These are phyloP conservation scores for Auxenochlorella pyrenoidosa DNA, from an alignment of 139 green algal genomes.

Conservation along the genomic window DNA sequence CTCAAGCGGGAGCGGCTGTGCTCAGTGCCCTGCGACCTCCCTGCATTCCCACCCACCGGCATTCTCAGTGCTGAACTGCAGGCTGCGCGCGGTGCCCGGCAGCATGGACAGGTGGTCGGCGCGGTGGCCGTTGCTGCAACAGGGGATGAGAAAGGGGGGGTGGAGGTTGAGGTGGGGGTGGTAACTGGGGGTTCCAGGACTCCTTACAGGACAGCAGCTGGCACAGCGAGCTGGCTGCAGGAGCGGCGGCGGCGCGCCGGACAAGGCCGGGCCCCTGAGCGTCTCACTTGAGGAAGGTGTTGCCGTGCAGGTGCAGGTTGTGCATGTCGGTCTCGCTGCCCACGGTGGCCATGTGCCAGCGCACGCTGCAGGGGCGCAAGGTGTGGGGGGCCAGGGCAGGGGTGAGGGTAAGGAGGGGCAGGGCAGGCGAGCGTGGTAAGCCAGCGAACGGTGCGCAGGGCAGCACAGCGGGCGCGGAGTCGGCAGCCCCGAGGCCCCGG, in stretches of 20 bases:
- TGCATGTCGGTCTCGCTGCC: conserved; percentile 56
- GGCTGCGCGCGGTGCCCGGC: conserved; percentile 43
- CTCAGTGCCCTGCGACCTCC: too few relatives aligned
- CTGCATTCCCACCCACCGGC: not conserved
- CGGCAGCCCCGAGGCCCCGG: too few relatives aligned
- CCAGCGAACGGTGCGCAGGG: not conserved
- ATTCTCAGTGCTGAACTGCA: conserved; percentile 31
- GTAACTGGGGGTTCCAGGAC: not conserved
- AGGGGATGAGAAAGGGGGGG: not conserved
- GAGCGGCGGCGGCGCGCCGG: too few relatives aligned
- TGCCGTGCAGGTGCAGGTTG: conserved; percentile 50
- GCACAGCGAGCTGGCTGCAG: not conserved
- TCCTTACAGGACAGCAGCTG: not conserved
- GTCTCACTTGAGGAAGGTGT: conserved; percentile 39
- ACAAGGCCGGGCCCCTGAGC: too few relatives aligned
- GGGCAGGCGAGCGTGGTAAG: not conserved
- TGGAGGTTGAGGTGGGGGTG: not conserved
- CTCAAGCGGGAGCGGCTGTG: not conserved
- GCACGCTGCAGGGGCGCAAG: conserved; percentile 25
- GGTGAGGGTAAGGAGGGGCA: too few relatives aligned
- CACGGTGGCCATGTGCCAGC: conserved; percentile 45
- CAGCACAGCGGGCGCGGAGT: too few relatives aligned
- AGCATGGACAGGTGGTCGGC: conserved; percentile 63
- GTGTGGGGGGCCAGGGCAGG: too few relatives aligned
- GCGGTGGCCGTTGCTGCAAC: conserved; percentile 39